A percentile compares a stretch with the other conserved stretches of the same genome.
Conservation (phyloP, 768 basidiomycete species). For the Glaciozyma martinii region DNA sequence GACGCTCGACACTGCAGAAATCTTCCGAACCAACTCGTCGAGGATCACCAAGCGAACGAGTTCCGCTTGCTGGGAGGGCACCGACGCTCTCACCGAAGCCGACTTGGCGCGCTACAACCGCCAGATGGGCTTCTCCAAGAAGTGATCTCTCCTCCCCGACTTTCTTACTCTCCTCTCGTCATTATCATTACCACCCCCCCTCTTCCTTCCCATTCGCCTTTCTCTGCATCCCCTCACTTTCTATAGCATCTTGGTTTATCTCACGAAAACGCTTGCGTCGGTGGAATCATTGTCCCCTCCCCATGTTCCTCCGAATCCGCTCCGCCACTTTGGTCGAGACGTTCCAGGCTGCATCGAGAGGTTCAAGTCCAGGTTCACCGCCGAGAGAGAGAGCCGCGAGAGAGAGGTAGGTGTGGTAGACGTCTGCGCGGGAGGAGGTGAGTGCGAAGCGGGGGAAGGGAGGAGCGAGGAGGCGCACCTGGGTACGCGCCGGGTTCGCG, state of each 20-base stretch:
- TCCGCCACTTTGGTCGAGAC: conserved; percentile 6
- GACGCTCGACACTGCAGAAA: conserved; percentile 43
- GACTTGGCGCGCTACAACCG: conserved; percentile 81
- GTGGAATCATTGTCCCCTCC: too few species aligned
- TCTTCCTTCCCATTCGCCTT: too few species aligned
- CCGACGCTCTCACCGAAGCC: conserved; percentile 71
- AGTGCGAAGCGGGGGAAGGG: conserved; percentile 5
- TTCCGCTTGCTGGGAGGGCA: conserved; percentile 91
- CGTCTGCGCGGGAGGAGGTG: conserved; percentile 49
- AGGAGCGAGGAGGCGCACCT: conserved; percentile 46
- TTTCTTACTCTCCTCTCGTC: background rate
- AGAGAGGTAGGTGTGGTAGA: conserved; percentile 88
- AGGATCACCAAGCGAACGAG: conserved; percentile 83
- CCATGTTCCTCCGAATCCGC: background rate
- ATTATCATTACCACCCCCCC: background rate
- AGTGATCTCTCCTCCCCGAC: background rate
- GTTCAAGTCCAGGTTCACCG: background rate
- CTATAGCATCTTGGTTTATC: background rate
- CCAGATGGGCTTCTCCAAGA: conserved; percentile 63
- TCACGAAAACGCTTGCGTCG: too few species aligned
- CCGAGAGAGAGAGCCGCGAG: conserved; percentile 65
- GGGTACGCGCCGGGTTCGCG: conserved; percentile 72
- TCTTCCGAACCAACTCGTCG: conserved; percentile 60
- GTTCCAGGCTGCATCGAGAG: conserved; percentile 22
- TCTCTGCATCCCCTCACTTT: background rate